These are phyloP conservation scores for Heliamphora ciliata DNA, from an alignment of 179 eudicot genomes.

Conservation along the genomic window DNA sequence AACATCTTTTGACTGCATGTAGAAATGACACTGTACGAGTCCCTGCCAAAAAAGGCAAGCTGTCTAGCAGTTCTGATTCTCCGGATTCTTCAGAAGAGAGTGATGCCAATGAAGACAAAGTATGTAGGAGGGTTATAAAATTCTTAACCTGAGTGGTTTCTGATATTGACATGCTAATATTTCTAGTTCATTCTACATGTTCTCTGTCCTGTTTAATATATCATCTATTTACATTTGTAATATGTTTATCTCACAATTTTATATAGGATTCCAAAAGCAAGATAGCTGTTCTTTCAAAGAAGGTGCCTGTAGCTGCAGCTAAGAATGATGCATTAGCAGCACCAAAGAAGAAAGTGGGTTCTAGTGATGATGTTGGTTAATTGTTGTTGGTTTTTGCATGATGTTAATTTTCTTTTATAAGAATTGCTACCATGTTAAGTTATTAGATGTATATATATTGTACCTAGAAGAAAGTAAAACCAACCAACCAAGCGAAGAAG, in stretches of 20 bases:
- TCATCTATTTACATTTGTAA: not conserved
- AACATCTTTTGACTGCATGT: conserved; percentile 16
- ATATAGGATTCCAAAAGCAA: conserved; percentile 14
- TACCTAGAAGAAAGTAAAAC: not conserved
- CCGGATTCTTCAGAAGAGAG: conserved; percentile 26
- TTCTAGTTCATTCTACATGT: not conserved
- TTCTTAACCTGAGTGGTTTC: not conserved
- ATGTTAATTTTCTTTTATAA: not conserved
- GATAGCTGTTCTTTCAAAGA: conserved; percentile 13
- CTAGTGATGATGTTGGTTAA: conserved; percentile 28
- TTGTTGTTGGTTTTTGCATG: not conserved
- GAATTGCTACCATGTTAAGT: not conserved
- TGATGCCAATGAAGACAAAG: conserved; percentile 19
- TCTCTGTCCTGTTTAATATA: not conserved
- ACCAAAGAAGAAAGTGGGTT: conserved; percentile 39
- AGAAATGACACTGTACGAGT: conserved; percentile 16
- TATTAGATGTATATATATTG: too few species aligned
- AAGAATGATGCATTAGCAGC: conserved; percentile 28
- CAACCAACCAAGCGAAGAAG: conserved; percentile 8
- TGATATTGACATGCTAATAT: not conserved
- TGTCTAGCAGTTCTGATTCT: conserved; percentile 11
- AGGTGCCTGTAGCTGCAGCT: conserved; percentile 19
- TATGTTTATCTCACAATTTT: not conserved
- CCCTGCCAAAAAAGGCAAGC: conserved; percentile 15
- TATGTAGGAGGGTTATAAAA: not conserved